Evolutionary conservation across 1,139 yeast genomes (phyloP).

Genomic region (Casaregolazyma lundiana): DNA sequence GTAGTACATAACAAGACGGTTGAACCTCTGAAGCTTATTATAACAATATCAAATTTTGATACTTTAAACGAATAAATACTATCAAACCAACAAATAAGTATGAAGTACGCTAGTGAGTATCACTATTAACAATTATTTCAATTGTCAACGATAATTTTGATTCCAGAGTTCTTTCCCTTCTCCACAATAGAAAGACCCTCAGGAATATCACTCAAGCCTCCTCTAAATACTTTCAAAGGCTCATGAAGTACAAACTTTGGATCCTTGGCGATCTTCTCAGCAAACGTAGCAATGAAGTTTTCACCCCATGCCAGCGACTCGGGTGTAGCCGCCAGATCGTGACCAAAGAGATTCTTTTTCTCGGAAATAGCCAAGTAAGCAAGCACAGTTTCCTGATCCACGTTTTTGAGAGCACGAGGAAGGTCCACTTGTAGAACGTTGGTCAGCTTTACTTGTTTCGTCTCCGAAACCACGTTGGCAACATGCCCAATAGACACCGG

Average conservation of each 20-base stretch:
- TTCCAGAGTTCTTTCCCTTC: constrained; percentile 37
- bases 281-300: constrained; percentile 20
- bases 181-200: constrained; percentile 35
- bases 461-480: constrained; percentile 43
- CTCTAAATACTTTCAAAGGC: constrained; percentile 35
- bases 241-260: constrained; percentile 22
- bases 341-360: constrained; percentile 23
- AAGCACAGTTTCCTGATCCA: constrained; percentile 29
- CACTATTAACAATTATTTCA: too few species aligned
- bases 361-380: constrained; percentile 40
- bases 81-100: too few species aligned
- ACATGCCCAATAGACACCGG: constrained; percentile 33
- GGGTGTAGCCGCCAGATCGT: constrained; percentile 23
- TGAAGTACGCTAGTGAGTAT: too few species aligned
- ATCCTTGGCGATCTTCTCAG: constrained; percentile 19
- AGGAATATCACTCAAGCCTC: constrained; percentile 35
- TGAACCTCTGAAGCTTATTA: too few species aligned
- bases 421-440: constrained; percentile 32
- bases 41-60: too few species aligned
- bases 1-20: too few species aligned
- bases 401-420: constrained; percentile 25
- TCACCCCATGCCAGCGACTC: constrained; percentile 18
- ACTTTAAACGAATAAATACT: too few species aligned
- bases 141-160: constrained; percentile 33
- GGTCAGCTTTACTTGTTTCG: constrained; percentile 36